These are phyloP conservation scores for Neurospora sp. DNA, from an alignment of 495 filamentous ascomycete species.

Conservation along the genomic window DNA sequence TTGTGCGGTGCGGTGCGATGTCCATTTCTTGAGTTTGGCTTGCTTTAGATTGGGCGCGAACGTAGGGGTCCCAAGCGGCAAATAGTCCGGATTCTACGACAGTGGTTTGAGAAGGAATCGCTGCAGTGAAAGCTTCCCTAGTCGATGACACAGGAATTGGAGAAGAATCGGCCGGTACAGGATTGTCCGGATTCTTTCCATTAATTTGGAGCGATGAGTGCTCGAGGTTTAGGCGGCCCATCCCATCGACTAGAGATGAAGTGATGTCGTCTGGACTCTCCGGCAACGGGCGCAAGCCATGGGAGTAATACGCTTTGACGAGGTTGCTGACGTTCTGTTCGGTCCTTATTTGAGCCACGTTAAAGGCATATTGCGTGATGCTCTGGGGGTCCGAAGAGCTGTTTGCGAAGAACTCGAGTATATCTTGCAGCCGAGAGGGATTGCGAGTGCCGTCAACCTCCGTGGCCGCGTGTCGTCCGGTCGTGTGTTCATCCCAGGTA, in stretches of 20 bases:
- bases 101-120: not conserved
- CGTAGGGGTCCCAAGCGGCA: not conserved
- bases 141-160: not conserved
- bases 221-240: not conserved
- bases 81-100: not conserved
- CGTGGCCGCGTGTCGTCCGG: conserved; percentile 1
- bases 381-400: not conserved
- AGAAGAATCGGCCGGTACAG: not conserved
- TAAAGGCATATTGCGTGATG: conserved; percentile 1
- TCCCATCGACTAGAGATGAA: not conserved
- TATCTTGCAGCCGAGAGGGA: conserved; percentile 6
- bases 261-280: not conserved
- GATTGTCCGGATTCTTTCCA: not conserved
- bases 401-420: conserved; percentile 11
- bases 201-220: not conserved
- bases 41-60: not conserved
- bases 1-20: not conserved
- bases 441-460: not conserved
- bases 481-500: conserved; percentile 9
- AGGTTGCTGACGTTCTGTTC: conserved; percentile 6
- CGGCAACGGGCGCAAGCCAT: not conserved
- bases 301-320: not conserved
- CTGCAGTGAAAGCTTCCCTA: not conserved
- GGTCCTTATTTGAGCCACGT: not conserved
- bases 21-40: not conserved